Evolutionary conservation across 2,329 filamentous ascomycete species (phyloP).

Genomic region (Botrytis porri): DNA sequence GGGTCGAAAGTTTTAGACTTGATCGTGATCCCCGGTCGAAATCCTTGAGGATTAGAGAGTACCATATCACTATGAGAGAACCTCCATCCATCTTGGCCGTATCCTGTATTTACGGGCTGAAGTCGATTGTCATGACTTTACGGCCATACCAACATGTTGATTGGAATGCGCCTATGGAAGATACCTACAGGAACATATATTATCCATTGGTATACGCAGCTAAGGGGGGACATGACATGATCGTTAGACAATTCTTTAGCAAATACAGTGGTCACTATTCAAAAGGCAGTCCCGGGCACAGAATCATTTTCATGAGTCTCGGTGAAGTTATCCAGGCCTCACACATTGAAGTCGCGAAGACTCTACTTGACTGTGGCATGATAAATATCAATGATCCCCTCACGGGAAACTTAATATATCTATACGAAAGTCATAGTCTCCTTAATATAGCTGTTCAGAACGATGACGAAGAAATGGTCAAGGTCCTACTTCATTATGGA

Average conservation of each 20-base stretch:
- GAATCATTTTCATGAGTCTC: rapidly evolving
- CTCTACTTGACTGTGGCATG: not conserved
- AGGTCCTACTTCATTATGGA: not conserved
- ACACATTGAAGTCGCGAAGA: not conserved
- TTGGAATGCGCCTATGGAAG: not conserved
- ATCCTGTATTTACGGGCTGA: not conserved
- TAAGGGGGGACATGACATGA: not conserved
- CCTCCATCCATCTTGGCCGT: rapidly evolving
- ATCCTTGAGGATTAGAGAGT: too few relatives aligned
- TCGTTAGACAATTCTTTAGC: not conserved
- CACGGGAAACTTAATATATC: rapidly evolving
- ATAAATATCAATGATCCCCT: not conserved
- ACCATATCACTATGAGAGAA: too few relatives aligned
- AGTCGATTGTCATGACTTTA: not conserved
- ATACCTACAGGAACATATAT: rapidly evolving
- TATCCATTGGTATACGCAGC: not conserved
- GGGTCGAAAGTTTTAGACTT: too few relatives aligned
- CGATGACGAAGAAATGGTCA: rapidly evolving
- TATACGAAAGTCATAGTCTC: not conserved
- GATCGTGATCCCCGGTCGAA: too few relatives aligned
- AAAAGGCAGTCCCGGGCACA: not conserved
- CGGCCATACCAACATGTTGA: rapidly evolving
- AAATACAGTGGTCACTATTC: rapidly evolving
- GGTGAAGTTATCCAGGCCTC: rapidly evolving
- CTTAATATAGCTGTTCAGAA: not conserved